Conservation (phyloP, 1,284 basidiomycete genomes). For the Pholiota adiposa region DNA sequence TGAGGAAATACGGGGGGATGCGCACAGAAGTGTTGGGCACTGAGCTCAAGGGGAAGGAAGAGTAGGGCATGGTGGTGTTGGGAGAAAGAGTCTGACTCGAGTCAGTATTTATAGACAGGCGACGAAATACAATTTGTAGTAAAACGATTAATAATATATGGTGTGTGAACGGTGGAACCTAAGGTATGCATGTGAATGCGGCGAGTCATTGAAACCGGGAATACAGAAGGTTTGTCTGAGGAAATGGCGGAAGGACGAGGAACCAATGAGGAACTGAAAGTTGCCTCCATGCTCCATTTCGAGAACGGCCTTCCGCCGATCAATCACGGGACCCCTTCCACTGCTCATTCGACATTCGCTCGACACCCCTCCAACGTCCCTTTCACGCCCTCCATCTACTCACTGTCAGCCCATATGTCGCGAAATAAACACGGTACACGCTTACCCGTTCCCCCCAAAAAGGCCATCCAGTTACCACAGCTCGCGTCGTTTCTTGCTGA, state of each 20-base stretch:
- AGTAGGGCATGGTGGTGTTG: constrained; percentile 23
- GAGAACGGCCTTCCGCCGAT: constrained; percentile 38
- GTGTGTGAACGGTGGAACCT: constrained; percentile 13
- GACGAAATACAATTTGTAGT: constrained; percentile 23
- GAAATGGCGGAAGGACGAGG: constrained; percentile 30
- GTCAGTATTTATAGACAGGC: constrained; percentile 31
- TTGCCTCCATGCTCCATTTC: constrained; percentile 27
- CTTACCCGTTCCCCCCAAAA: neutral
- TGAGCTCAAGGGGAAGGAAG: constrained; percentile 17
- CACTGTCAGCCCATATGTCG: neutral
- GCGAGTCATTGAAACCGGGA: constrained; percentile 23
- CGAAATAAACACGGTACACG: neutral
- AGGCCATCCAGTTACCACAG: constrained; percentile 52
- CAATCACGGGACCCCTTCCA: constrained; percentile 31
- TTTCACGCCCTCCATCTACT: neutral
- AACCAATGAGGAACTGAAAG: constrained; percentile 18
- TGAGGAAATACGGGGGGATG: constrained; percentile 56
- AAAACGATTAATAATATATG: constrained; percentile 20
- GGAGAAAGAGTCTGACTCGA: constrained; percentile 14
- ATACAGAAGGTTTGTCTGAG: constrained; percentile 23
- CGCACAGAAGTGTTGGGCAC: constrained; percentile 23
- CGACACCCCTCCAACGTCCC: neutral
- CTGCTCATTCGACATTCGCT: constrained; percentile 3
- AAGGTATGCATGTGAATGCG: constrained; percentile 33
- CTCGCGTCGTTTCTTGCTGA: constrained; percentile 57